Evolutionary conservation across 371 early-diverging fungal species (phyloP), one percentile per base, ranked within the genome.

Genomic region (Coemansia sp.): DNA sequence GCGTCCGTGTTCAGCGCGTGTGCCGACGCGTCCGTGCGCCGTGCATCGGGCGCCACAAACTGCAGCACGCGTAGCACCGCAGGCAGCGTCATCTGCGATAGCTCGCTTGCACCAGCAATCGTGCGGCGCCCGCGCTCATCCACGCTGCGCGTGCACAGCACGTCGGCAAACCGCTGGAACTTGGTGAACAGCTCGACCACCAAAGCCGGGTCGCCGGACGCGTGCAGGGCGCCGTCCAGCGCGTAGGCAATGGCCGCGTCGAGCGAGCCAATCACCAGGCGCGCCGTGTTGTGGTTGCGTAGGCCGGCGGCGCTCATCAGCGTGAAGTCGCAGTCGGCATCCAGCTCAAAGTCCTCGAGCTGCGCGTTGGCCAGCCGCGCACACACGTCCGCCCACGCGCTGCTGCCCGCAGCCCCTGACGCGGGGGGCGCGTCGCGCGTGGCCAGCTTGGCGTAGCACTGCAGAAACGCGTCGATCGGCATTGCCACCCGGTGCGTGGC

Each of bases 261-360:
- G n/a, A 73, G 16, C 13, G 64, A 70, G 5, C 74, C 74, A 14
- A 71, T 35, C 0, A 65, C 68, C 55, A 73, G 38, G 0, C 45
- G 57, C 5, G 62, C 65, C 5, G 66, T 71, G 55, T 55, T 73
- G 58, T 61, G 45, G 66, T 65, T 73, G 43, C 74, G 61, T 38
- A 62, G 50, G 0, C 72, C 72, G 2, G 30, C 51, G 11, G 65
- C 65, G n/a, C 39, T 56, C 10, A 39, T 53, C 5, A 70, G 51
- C 11, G 62, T 36, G 32, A 63, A 73, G 61, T 70, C 66, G 45
- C 70, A 64, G 2, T 70, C 43, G 9, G 74, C 61, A 3, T 74
- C 67, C 11, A 74, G 48, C 59, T 73, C 74, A 59, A 59, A 74
- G 58, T 74, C 74, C 45, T 74, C 74, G n/a, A 74, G 48, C 55